These are phyloP conservation scores for Mortierella sp. DNA, from an alignment of 371 early-diverging fungal genomes.

Conservation along the genomic window DNA sequence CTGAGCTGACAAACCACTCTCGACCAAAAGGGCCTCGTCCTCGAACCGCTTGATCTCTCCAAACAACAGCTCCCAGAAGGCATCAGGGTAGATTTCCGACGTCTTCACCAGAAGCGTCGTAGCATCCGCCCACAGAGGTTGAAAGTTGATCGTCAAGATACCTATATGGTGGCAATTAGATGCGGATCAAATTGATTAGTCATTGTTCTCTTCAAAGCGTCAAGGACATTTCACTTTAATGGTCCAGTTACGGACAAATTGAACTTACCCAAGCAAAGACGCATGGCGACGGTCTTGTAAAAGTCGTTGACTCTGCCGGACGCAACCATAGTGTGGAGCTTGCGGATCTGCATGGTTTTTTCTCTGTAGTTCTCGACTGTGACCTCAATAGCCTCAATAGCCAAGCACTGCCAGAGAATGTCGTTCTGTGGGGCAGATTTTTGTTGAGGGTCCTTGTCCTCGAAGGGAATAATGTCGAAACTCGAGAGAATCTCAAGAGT, in stretches of 20 bases:
- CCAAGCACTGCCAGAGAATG: constrained; percentile 35
- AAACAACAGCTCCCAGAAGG: constrained; percentile 76
- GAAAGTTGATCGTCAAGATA: constrained; percentile 81
- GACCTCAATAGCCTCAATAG: constrained; percentile 73
- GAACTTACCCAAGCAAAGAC: constrained; percentile 70
- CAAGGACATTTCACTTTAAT: too few relatives aligned
- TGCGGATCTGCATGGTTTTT: constrained; percentile 80
- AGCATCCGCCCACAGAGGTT: constrained; percentile 88
- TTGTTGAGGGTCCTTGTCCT: constrained; percentile 60
- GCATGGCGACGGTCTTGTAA: constrained; percentile 73
- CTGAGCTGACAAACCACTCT: constrained; percentile 65
- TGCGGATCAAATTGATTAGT: too few relatives aligned
- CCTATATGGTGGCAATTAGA: constrained; percentile 45
- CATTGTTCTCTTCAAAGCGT: too few relatives aligned
- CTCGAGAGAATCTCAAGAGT: constrained; percentile 78
- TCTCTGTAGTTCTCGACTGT: constrained; percentile 81
- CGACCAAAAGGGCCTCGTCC: constrained; percentile 67
- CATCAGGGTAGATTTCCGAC: constrained; percentile 64
- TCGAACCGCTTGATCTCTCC: constrained; percentile 69
- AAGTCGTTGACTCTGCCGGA: constrained; percentile 73
- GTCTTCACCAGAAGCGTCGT: constrained; percentile 68
- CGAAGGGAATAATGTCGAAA: constrained; percentile 71
- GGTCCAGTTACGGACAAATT: too few relatives aligned
- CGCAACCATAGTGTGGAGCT: constrained; percentile 69
- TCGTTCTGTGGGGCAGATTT: constrained; percentile 30